Evolutionary conservation across 106 monocot genomes (phyloP).

Genomic region (Alisma plantagoaquatica): DNA sequence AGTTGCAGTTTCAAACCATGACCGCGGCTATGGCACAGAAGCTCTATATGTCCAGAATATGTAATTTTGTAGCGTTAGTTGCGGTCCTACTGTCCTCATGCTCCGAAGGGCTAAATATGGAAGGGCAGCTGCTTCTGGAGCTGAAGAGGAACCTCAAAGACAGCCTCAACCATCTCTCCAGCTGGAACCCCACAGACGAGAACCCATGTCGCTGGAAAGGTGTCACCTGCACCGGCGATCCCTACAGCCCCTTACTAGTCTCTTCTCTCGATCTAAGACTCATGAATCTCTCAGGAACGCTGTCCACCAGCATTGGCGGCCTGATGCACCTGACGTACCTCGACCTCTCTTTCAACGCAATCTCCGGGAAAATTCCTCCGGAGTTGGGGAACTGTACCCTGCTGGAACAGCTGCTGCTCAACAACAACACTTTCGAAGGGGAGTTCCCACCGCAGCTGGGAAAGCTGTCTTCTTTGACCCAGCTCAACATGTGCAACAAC

Average conservation of each 20-base stretch:
- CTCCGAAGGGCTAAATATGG: conserved; percentile 44
- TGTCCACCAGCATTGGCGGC: conserved; percentile 58
- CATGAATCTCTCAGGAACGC: conserved; percentile 65
- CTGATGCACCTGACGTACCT: conserved; percentile 49
- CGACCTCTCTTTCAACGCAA: conserved; percentile 61
- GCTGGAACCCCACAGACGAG: conserved; percentile 54
- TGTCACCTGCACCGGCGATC: conserved; percentile 42
- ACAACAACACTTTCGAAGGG: conserved; percentile 70
- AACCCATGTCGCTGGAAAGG: conserved; percentile 82
- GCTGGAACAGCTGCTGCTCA: conserved; percentile 34
- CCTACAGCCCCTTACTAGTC: conserved; percentile 31
- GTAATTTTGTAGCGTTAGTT: conserved; percentile 25
- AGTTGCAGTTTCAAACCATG: too few species aligned
- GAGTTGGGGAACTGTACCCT: conserved; percentile 66
- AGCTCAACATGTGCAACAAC: conserved; percentile 72
- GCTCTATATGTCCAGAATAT: too few species aligned
- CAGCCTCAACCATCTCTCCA: conserved; percentile 28
- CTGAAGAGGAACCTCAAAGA: conserved; percentile 48
- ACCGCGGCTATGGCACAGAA: too few species aligned
- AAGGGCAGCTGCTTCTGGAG: conserved; percentile 56
- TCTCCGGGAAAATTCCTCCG: conserved; percentile 60
- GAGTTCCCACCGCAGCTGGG: conserved; percentile 64
- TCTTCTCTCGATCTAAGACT: conserved; percentile 52
- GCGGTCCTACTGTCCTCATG: conserved; percentile 17
- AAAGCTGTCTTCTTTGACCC: conserved; percentile 34